A percentile compares a stretch with the other conserved stretches of the same genome.
phyloP scores from a whole-genome alignment of 805 yeast genomes.

The Tetrapisispora phaffii region DNA sequence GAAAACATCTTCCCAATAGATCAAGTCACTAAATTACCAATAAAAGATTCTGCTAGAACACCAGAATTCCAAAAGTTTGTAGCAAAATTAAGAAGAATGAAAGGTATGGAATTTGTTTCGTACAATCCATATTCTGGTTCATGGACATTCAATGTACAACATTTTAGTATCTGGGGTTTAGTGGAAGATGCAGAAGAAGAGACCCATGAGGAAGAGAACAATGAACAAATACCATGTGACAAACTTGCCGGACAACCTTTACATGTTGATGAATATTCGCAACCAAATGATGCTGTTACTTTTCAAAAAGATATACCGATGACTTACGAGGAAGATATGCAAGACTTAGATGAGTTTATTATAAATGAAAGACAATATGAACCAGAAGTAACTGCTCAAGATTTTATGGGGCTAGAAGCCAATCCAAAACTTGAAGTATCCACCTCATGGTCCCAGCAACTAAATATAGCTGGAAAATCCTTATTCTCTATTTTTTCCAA shows the following conservation, averaged over 20 bases:
- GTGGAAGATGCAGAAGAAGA: conserved; percentile 54
- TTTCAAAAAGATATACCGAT: too few species aligned
- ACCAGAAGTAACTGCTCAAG: conserved; percentile 45
- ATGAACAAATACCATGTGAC: conserved; percentile 7
- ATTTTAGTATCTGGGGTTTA: conserved; percentile 92
- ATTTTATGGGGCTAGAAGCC: conserved; percentile 36
- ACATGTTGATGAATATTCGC: neutral
- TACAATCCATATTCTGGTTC: conserved; percentile 65
- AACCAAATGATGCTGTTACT: neutral
- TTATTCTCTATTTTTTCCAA: conserved; percentile 28
- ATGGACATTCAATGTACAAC: conserved; percentile 79
- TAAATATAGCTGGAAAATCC: conserved; percentile 38
- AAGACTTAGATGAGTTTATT: conserved; percentile 20
- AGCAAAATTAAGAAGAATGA: conserved; percentile 39
- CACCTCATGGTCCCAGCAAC: conserved; percentile 55
- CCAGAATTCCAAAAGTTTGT: conserved; percentile 40
- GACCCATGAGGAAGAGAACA: conserved; percentile 39
- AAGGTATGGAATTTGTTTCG: conserved; percentile 71
- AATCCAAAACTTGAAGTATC: conserved; percentile 41
- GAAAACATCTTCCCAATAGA: conserved; percentile 49
- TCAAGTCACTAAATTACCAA: conserved; percentile 21
- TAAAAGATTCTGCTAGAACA: conserved; percentile 28
- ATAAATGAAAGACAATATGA: conserved; percentile 61
- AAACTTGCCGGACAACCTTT: conserved; percentile 1
- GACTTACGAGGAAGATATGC: conserved; percentile 28